Base-by-base conservation (phyloP, 768 basidiomycete genomes). In the Leccinum truebloodii region DNA sequence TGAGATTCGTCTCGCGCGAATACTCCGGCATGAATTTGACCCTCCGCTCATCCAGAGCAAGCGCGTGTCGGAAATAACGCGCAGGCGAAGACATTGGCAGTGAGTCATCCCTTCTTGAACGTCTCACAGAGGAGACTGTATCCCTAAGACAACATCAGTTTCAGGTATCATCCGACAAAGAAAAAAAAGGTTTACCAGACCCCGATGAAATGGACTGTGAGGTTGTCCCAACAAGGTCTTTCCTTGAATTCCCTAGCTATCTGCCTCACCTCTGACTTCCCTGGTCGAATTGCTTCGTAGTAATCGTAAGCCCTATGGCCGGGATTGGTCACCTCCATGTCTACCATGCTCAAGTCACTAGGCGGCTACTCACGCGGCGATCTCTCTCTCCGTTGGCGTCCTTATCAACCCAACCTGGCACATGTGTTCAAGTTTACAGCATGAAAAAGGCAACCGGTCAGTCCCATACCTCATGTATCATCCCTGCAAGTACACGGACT, bases 91-190 rank as follows among this genome's bases (percentile, higher is more conserved):
- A 80, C 68, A 85, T 86, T 0, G 85, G 85, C 1, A 86, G 73
- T 5, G 63, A 65, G 3, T 80, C 73, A 44, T 76, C 77, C 2
- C 80, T 54, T 52, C 54, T 79, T 54, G 84, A 73, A 44, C 83
- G 35, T 10, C 84, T 83, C n/a, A 87, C 84, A 1, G 84, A 86
- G 39, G 80, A 79, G 5, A 88, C 85, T 2, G 85, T 87, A 63
- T 88, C 86, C 83, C 85, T 52, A 16, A 34, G 24, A 6, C 6
- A 59, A 4, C 7, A 24, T 18, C n/a, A 64, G 18, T 63, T 22
- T 14, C 1, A 12, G 16, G 14, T 37, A 30, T 35, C 14, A 34
- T 24, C 16, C 4, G 41, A 7, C 22, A 14, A 54, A 64, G 10
- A 32, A 24, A 3, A 14, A 13, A 4, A 46, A 65, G 79, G 12